A percentile compares a stretch with the other conserved stretches of the same genome.
Evolutionary conservation across 495 filamentous ascomycete species (phyloP).

Genomic region (Penicillium cataractarum): DNA sequence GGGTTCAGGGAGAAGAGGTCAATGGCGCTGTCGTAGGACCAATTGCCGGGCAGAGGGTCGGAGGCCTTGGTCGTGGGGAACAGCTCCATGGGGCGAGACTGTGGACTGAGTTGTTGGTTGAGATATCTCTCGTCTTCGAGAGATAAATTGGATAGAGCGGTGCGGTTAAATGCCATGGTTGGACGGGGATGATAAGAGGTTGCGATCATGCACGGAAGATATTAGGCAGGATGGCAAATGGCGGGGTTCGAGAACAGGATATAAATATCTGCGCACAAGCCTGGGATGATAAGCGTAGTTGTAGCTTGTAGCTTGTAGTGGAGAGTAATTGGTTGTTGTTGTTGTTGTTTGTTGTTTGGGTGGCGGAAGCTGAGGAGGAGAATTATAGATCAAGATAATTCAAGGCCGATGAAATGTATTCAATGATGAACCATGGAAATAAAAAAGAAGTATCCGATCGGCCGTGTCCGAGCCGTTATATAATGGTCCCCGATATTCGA

Average conservation of each 20-base stretch:
- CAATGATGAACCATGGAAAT: neutral
- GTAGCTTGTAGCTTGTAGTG: neutral
- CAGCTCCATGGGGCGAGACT: constrained; percentile 28
- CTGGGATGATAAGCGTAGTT: neutral
- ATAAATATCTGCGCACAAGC: neutral
- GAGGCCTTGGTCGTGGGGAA: constrained; percentile 22
- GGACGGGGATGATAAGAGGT: neutral
- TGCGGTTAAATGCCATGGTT: constrained; percentile 29
- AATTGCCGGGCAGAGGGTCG: constrained; percentile 46
- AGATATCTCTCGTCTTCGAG: constrained; percentile 30
- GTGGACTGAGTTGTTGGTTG: constrained; percentile 30
- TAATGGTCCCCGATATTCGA: constrained; percentile 1
- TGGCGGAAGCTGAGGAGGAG: neutral
- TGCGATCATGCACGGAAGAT: constrained; percentile 5
- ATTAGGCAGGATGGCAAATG: neutral
- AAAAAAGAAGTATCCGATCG: neutral
- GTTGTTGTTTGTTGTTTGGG: neutral
- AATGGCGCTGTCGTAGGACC: constrained; percentile 48
- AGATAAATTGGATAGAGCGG: constrained; percentile 23
- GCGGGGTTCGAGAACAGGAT: neutral
- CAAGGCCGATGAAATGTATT: neutral
- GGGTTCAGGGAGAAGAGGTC: constrained; percentile 46
- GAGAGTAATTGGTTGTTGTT: neutral
- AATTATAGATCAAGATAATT: neutral
- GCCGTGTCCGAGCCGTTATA: neutral